Conservation (phyloP, 2,329 filamentous ascomycete species). For the Didymella exigua region DNA sequence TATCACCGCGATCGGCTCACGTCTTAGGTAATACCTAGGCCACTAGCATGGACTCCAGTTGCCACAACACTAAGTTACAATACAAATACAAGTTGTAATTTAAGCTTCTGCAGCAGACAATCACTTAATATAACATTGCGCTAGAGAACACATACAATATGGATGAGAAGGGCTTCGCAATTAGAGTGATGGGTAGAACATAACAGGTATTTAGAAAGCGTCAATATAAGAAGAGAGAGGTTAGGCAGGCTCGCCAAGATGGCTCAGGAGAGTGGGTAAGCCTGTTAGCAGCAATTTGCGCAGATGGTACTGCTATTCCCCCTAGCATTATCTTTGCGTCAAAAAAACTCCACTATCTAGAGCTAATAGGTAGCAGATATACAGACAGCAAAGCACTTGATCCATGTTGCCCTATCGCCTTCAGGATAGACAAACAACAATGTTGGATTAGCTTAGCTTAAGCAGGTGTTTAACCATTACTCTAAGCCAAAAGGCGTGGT, state of each 20-base stretch:
- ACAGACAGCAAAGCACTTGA: not conserved
- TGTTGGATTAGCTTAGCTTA: not conserved
- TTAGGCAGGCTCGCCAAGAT: conserved; percentile 44
- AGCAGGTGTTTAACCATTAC: not conserved
- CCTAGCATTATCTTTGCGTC: not conserved
- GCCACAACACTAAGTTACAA: not conserved
- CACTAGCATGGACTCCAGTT: conserved; percentile 4
- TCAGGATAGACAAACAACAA: not conserved
- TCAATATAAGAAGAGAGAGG: conserved; percentile 47
- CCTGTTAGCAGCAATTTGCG: not conserved
- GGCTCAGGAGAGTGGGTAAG: not conserved
- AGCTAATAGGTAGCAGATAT: not conserved
- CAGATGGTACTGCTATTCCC: not conserved
- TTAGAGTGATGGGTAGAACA: not conserved
- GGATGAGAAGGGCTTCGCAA: too few relatives aligned
- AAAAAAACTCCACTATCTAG: not conserved
- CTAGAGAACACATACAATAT: conserved; percentile 9
- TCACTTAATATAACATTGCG: not conserved
- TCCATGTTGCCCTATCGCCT: not conserved
- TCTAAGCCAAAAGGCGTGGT: not conserved
- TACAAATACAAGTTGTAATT: not conserved
- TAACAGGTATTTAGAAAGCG: not conserved
- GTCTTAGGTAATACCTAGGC: conserved; percentile 2
- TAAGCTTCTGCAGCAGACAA: not conserved
- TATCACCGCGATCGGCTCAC: conserved; percentile 6